These are phyloP conservation scores for Citrus trifoliata DNA, from an alignment of 345 rosid genomes.

Conservation along the genomic window DNA sequence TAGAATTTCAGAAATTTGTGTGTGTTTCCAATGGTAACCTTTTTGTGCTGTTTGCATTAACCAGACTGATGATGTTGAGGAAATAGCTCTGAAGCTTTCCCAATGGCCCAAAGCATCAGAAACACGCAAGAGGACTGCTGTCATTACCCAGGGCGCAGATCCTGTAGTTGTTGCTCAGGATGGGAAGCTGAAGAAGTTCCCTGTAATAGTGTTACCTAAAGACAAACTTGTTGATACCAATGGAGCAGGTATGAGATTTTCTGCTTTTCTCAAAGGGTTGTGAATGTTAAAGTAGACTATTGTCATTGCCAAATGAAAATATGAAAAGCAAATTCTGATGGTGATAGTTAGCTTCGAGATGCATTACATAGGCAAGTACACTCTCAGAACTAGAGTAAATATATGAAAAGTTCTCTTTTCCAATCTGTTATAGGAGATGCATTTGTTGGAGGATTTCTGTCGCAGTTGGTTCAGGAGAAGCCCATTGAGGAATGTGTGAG, in stretches of 20 bases:
- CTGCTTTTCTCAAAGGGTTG: neutral
- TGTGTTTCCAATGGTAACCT: neutral
- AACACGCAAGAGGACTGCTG: constrained; percentile 82
- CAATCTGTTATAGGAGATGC: constrained; percentile 69
- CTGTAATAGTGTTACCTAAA: constrained; percentile 72
- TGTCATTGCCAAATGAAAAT: neutral
- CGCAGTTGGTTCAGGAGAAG: constrained; percentile 79
- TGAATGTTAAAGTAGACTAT: neutral
- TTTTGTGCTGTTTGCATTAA: neutral
- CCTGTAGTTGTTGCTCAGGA: constrained; percentile 92
- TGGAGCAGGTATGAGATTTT: constrained; percentile 67
- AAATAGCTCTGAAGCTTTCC: constrained; percentile 88
- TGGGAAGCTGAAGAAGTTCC: constrained; percentile 79
- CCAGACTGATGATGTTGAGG: constrained; percentile 82
- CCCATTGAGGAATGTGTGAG: constrained; percentile 72
- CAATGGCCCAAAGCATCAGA: constrained; percentile 83
- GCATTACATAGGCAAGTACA: neutral
- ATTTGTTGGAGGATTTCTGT: constrained; percentile 54
- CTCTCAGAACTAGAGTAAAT: too few relatives aligned
- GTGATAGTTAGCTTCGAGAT: neutral
- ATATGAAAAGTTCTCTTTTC: neutral
- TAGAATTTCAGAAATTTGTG: neutral
- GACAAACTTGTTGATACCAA: constrained; percentile 96
- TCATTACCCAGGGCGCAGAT: constrained; percentile 95
- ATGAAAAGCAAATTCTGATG: neutral